A percentile compares a stretch with the other conserved stretches of the same genome.
These are phyloP conservation scores for Cryptococcus floricola DNA, from an alignment of 1,284 basidiomycete genomes.

Conservation along the genomic window DNA sequence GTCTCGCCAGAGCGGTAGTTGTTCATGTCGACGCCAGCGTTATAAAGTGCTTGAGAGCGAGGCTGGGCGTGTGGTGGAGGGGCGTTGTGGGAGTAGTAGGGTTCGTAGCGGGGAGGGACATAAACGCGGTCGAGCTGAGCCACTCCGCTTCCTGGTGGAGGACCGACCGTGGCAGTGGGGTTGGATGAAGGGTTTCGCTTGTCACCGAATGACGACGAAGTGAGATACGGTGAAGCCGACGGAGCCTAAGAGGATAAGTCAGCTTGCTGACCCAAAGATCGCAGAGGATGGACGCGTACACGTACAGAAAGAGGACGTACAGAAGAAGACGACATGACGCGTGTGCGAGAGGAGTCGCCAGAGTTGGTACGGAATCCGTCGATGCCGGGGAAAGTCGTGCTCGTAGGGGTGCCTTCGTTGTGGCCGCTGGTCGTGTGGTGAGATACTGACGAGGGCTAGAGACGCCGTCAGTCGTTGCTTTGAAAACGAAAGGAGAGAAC, in stretches of 20 bases:
- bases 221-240: slow-evolving; percentile 36
- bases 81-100: slow-evolving; percentile 22
- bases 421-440: neutral
- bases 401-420: slow-evolving; percentile 5
- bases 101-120: slow-evolving; percentile 30
- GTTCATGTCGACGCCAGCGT: slow-evolving; percentile 9
- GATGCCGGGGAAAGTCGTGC: slow-evolving; percentile 4
- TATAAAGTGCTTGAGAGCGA: slow-evolving; percentile 10
- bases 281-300: neutral
- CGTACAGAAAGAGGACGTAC: slow-evolving; percentile 16
- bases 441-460: neutral
- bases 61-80: slow-evolving; percentile 16
- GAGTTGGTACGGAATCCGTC: slow-evolving; percentile 19
- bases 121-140: slow-evolving; percentile 17
- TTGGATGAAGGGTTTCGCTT: slow-evolving; percentile 26
- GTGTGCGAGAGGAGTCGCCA: slow-evolving; percentile 18
- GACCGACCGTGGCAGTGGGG: neutral
- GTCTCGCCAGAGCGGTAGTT: slow-evolving; percentile 5
- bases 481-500: neutral
- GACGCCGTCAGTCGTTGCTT: neutral
- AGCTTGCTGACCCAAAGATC: neutral
- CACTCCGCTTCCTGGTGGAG: neutral
- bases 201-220: slow-evolving; percentile 31
- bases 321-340: slow-evolving; percentile 33
- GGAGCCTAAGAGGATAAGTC: slow-evolving; percentile 26